phyloP scores from a whole-genome alignment of 306 rosid species.

The Prunus salicina region DNA sequence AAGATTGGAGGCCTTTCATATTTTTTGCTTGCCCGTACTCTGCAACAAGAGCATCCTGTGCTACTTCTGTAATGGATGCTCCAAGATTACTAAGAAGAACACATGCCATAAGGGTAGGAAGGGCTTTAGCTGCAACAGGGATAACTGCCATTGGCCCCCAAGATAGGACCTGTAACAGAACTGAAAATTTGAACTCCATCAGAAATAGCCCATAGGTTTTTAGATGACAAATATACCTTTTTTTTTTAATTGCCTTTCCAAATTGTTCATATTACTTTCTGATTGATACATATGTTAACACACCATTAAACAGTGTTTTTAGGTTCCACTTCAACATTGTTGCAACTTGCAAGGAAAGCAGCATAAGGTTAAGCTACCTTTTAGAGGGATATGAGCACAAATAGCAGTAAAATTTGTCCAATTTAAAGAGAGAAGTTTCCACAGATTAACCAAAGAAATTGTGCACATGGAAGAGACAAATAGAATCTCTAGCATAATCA shows the following conservation, averaged over 20 bases:
- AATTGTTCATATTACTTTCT: background rate
- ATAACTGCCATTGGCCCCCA: conserved; percentile 73
- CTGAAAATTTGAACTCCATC: conserved; percentile 50
- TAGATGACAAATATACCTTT: background rate
- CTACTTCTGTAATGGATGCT: conserved; percentile 86
- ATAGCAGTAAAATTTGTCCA: background rate
- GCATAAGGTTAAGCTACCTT: background rate
- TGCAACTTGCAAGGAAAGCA: background rate
- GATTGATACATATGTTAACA: background rate
- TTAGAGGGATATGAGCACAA: background rate
- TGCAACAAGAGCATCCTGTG: conserved; percentile 89
- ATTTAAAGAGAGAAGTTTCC: background rate
- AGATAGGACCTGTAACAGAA: conserved; percentile 72
- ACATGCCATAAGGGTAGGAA: conserved; percentile 52
- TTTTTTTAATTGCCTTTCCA: background rate
- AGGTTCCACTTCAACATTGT: background rate
- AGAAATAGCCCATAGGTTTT: conserved; percentile 4
- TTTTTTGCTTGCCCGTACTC: conserved; percentile 73
- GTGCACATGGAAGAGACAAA: background rate
- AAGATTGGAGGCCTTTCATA: conserved; percentile 70
- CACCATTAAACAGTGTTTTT: background rate
- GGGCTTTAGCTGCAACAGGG: conserved; percentile 53
- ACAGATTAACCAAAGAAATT: background rate
- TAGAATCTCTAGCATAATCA: background rate
- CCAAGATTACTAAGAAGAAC: conserved; percentile 85